A percentile compares a stretch with the other conserved stretches of the same genome.
phyloP scores from a whole-genome alignment of 2,329 filamentous ascomycete genomes.

The Cytospora piceae region DNA sequence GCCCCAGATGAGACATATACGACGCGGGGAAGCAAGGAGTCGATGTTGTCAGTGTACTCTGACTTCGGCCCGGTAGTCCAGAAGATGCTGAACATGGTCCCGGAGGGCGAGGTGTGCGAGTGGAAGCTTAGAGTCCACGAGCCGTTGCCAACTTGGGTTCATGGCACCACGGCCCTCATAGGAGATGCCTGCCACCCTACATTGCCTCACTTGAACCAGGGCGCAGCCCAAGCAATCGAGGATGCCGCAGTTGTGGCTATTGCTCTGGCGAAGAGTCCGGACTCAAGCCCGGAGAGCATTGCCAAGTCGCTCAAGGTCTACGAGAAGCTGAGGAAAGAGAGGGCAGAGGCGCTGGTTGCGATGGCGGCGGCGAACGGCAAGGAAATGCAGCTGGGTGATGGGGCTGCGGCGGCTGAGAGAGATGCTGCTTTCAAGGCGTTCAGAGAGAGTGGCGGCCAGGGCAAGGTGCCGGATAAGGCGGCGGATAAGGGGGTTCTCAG shows the following conservation, averaged over 20 bases:
- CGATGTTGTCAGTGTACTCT: slow-evolving; percentile 62
- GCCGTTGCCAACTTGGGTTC: slow-evolving; percentile 64
- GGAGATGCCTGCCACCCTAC: slow-evolving; percentile 67
- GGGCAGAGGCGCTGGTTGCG: slow-evolving; percentile 53
- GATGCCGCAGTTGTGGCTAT: slow-evolving; percentile 55
- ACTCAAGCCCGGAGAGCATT: slow-evolving; percentile 42
- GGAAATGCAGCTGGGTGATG: slow-evolving; percentile 50
- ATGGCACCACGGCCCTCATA: slow-evolving; percentile 55
- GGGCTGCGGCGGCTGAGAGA: slow-evolving; percentile 49
- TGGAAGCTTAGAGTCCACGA: slow-evolving; percentile 65
- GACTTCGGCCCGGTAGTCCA: slow-evolving; percentile 66
- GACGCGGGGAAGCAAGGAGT: slow-evolving; percentile 61
- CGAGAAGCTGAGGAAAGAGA: slow-evolving; percentile 55
- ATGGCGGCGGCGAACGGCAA: slow-evolving; percentile 51
- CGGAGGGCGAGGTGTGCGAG: slow-evolving; percentile 67
- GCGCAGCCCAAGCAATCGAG: slow-evolving; percentile 68
- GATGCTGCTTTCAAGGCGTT: slow-evolving; percentile 49
- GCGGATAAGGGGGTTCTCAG: slow-evolving; percentile 38
- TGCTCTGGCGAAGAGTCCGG: slow-evolving; percentile 45
- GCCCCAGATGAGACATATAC: slow-evolving; percentile 60
- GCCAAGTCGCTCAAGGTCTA: slow-evolving; percentile 53
- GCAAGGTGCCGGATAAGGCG: slow-evolving; percentile 58
- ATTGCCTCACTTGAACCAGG: slow-evolving; percentile 66
- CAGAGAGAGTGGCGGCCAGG: slow-evolving; percentile 45
- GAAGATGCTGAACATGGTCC: slow-evolving; percentile 63